phyloP scores from a whole-genome alignment of 257 asterid species.

The Plectranthus barbatus region DNA sequence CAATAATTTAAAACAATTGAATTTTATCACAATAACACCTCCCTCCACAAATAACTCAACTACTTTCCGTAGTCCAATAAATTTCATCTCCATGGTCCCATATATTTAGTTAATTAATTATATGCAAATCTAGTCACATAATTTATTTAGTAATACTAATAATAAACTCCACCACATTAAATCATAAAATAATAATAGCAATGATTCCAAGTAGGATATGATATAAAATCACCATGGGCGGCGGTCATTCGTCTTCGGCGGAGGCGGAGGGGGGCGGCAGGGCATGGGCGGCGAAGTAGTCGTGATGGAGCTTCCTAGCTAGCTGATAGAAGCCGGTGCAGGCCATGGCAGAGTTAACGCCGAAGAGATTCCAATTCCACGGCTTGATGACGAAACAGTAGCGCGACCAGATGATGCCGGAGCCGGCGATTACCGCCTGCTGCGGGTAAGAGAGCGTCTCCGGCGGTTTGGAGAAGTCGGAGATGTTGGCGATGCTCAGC shows the following conservation, averaged over 20 bases:
- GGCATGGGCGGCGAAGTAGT: conserved; percentile 4
- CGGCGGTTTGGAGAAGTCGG: conserved; percentile 45
- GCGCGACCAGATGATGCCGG: conserved; percentile 48
- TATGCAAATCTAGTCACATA: too few species aligned
- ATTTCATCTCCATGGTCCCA: too few species aligned
- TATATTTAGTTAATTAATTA: too few species aligned
- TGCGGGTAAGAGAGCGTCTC: conserved; percentile 39
- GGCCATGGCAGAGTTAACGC: conserved; percentile 45
- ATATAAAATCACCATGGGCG: not conserved
- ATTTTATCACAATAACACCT: too few species aligned
- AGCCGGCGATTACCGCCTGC: conserved; percentile 35
- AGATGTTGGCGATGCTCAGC: conserved; percentile 42
- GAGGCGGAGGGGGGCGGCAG: not conserved
- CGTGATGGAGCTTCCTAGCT: conserved; percentile 30
- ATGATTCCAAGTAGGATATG: too few species aligned
- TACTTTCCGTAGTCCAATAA: too few species aligned
- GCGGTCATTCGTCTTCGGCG: not conserved
- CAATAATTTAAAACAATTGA: too few species aligned
- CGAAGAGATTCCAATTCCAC: conserved; percentile 43
- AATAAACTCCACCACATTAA: not conserved
- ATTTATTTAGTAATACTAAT: too few species aligned
- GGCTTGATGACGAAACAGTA: conserved; percentile 49
- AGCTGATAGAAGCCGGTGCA: conserved; percentile 49
- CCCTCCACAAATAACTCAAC: too few species aligned
- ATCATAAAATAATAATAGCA: too few species aligned